Conservation (phyloP, 768 basidiomycete genomes). For the Lentinula guzmanii region DNA sequence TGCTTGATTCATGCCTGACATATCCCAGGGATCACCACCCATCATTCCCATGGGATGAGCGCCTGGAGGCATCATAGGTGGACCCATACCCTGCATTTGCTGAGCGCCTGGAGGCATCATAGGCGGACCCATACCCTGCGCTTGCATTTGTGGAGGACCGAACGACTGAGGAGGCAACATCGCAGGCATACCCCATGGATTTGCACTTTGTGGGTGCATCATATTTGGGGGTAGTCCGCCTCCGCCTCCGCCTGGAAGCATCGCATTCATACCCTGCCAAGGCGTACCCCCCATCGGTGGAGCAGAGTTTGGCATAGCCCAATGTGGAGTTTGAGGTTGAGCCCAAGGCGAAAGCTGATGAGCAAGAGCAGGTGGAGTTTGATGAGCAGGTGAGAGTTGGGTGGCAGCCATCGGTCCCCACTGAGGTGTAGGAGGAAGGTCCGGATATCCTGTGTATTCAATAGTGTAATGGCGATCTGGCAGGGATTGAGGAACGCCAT, state of each 20-base stretch:
- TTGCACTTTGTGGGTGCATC: background rate
- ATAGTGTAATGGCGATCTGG: background rate
- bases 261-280: background rate
- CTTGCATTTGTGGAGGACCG: background rate
- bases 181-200: background rate
- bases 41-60: background rate
- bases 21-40: background rate
- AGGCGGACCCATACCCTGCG: background rate
- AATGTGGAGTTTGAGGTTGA: background rate
- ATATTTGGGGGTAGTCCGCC: background rate
- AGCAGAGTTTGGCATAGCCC: background rate
- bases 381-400: no score
- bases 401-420: background rate
- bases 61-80: background rate
- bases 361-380: background rate
- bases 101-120: background rate
- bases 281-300: background rate
- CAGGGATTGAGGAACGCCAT: background rate
- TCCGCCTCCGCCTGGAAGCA: background rate
- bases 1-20: background rate
- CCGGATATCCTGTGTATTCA: constrained; percentile 1
- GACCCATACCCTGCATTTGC: constrained; percentile 1
- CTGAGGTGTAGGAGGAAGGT: background rate
- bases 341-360: background rate
- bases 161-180: background rate